Base-by-base conservation (phyloP, 805 yeast genomes). In the Teunomyces gatunensis region DNA sequence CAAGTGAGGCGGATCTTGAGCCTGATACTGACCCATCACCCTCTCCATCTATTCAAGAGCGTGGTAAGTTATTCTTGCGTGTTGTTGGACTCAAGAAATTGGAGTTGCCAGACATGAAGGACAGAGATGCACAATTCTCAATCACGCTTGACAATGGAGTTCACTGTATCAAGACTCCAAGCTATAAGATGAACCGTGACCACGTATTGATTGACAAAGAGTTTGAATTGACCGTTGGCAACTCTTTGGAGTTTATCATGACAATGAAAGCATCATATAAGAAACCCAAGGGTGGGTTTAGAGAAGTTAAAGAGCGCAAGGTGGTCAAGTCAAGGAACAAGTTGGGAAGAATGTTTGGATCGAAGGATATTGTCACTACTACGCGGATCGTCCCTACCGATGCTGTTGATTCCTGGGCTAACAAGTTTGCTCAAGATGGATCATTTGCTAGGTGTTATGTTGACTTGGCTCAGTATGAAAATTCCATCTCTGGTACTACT, bases 381-480 rank as follows among this genome's bases (percentile, higher is more conserved):
- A 79, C 81, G 45, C 80, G 69, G 53, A 79, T 74, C 50, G 78
- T 83, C 5, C 74, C 83, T 2, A 72, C 73, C 50, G 74, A 78
- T 28, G 71, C 77, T 1, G 64, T 66, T 3, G 95, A 87, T 67
- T 68, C 75, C 2, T 79, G 92, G 85, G 79, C 78, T 29, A 64
- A 72, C 29, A 68, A 79, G 47, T 77, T 89, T 52, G 96, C 97
- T 1, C 74, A 75, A 29, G 95, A 89, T 63, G 98, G 98, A 1
- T 88, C 96, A 32, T 90, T 88, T 74, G 96, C 89, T 6, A 77
- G 92, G 57, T 79, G 87, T 46, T 83, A 85, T 55, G 72, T 91
- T 46, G 78, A 78, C 40, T 84, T 86, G 56, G 75, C 77, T 20
- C 80, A 79, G 47, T 78, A 78, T 55, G 83, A 83, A 56, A 65